Evolutionary conservation across 495 filamentous ascomycete genomes (phyloP).

Genomic region (Viridothelium virens): DNA sequence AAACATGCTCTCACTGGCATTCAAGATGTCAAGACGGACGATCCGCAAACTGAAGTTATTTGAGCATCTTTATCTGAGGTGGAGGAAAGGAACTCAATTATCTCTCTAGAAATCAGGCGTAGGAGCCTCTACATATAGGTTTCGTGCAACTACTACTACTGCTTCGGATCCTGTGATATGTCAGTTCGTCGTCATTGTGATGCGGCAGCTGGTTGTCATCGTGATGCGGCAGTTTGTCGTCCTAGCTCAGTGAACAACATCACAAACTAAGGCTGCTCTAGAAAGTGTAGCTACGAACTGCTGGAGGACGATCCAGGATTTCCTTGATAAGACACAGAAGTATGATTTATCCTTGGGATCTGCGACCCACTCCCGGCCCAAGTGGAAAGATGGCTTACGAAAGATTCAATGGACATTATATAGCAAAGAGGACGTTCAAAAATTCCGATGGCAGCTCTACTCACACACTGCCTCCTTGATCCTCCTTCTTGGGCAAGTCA

Average conservation of each 20-base stretch:
- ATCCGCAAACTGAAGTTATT: not conserved
- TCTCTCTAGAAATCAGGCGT: too few relatives aligned
- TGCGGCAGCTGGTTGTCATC: too few relatives aligned
- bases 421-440: slow-evolving; percentile 10
- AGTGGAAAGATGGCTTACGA: not conserved
- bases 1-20: not conserved
- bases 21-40: slow-evolving; percentile 1
- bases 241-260: too few relatives aligned
- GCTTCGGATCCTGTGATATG: too few relatives aligned
- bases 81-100: too few relatives aligned
- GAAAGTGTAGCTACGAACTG: not conserved
- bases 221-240: too few relatives aligned
- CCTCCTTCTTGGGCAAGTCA: not conserved
- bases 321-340: not conserved
- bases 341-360: not conserved
- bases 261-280: not conserved
- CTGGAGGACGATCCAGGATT: slow-evolving; percentile 1
- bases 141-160: too few relatives aligned
- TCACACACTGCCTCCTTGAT: slow-evolving; percentile 1
- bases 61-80: too few relatives aligned
- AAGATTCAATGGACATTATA: slow-evolving; percentile 9
- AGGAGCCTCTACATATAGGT: too few relatives aligned
- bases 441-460: slow-evolving; percentile 1
- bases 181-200: too few relatives aligned
- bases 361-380: not conserved